Evolutionary conservation across 2,329 filamentous ascomycete genomes (phyloP), one percentile per base, ranked within the genome.

Genomic region (Macroventuria anomochaeta): DNA sequence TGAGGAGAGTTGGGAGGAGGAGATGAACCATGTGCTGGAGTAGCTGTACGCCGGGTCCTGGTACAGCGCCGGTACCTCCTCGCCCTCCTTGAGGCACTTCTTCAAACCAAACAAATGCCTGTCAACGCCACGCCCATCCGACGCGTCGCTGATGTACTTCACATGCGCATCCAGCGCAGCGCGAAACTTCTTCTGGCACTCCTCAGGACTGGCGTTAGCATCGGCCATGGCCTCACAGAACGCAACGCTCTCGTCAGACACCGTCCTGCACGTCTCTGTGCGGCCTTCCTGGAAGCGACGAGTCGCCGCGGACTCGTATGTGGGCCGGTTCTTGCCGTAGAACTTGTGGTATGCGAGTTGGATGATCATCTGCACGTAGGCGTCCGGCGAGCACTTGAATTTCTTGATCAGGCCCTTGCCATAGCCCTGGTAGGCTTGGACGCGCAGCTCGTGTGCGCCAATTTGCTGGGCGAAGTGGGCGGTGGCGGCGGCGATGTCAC

Each of bases 351-450:
- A 99, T 32, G 95, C 95, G 46, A 97, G 86, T 77, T 99, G 95
- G 75, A 99, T 99, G 75, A 97, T 81, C 91, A 99, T 95, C 79
- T 99, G 95, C 34, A 97, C 92, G 76, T 96, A 99, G 26, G 93
- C 95, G 69, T 99, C 96, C 25, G 95, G 95, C 21, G 90, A 96
- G 85, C 91, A 96, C 80, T 92, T 96, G 87, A 99, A 97, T 78
- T 96, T 96, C 87, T 99, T 99, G 83, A 99, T 97, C 58, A 99
- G 81, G 21, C 91, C 92, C 81, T 99, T 99, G 75, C 95, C 95
- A 76, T 99, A 99, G 67, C 88, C 93, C 77, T 97, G 93, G 81
- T 96, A 99, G 23, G 92, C 90, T 76, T 97, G 93, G 2, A 99
- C 93, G 18, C 90, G 86, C 38, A 99, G 87, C 76, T 99, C 89